Conservation (phyloP, 345 rosid genomes). For the Pseudoturritis turrita region DNA sequence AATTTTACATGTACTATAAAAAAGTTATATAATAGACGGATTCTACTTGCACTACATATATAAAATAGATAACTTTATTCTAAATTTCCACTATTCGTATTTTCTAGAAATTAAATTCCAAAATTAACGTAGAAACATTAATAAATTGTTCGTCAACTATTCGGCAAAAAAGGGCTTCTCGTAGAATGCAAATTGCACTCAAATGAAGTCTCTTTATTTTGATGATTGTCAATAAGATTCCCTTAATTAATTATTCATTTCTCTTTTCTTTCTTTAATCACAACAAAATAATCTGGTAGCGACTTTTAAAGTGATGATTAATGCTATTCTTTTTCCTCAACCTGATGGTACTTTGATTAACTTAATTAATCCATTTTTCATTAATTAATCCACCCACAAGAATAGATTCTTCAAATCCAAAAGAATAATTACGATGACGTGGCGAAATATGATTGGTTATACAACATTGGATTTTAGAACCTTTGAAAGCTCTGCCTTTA, state of each 20-base stretch:
- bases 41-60: no score
- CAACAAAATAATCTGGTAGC: background rate
- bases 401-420: constrained; percentile 3
- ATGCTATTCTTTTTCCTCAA: background rate
- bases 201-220: background rate
- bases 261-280: background rate
- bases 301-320: constrained; percentile 22
- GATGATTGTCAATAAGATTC: background rate
- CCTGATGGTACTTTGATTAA: constrained; percentile 1
- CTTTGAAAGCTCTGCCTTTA: constrained; percentile 13
- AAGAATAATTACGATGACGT: constrained; percentile 20
- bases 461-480: constrained; percentile 15
- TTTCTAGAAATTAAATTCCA: no score
- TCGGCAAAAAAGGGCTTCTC: no score
- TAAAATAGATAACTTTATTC: no score
- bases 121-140: no score
- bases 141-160: no score
- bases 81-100: no score
- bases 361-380: background rate
- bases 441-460: background rate
- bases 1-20: no score
- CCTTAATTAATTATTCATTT: background rate
- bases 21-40: no score
- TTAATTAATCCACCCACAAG: background rate
- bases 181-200: no score